Base-by-base conservation (phyloP, 352 stramenopile genomes). In the Phytophthora niederhauseri region DNA sequence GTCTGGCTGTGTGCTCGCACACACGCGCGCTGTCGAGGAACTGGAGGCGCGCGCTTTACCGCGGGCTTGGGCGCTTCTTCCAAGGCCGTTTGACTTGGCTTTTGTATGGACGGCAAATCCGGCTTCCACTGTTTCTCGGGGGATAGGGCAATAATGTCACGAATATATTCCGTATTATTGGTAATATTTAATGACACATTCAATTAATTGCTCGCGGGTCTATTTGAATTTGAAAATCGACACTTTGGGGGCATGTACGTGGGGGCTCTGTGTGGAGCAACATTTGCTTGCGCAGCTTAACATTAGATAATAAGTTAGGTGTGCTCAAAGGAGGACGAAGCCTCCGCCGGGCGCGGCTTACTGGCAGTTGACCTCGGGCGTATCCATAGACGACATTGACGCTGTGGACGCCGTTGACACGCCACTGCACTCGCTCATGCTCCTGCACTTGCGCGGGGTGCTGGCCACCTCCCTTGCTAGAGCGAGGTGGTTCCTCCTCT, bases 281-380 rank as follows among this genome's bases (percentile, higher is more conserved):
- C 53, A 68, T 61, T 73, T 70, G 63, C 57, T 68, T 72, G 68
- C 64, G 49, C 53, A 66, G 57, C 57, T 76, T 69, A 78, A 72
- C 57, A 74, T 68, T 73, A 66, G 28, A 70, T 68, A 78, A 78
- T 75, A 75, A 78, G 41, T 78, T 78, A 78, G 55, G 22, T 61
- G 49, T 68, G 52, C 57, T 69, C 52, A 34, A 31, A 22, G 49
- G 19, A 56, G 59, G 48, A n/a, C 41, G 24, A 28, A n/a, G 53
- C 57, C 45, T 57, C 57, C 22, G 60, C 31, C 51, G n/a, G 60
- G 17, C 28, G 38, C 22, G 60, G 30, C 38, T 61, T 69, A 70
- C 58, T 75, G 62, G 57, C 50, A 75, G 51, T 24, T 70, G 31
- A 65, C 24, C 26, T 78, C 71, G n/a, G 53, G 63, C 41, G 52